A percentile compares a stretch with the other conserved stretches of the same genome.
Evolutionary conservation across 192 early-diverging fungal genomes (phyloP).

Genomic region (Mortierella claussenii): DNA sequence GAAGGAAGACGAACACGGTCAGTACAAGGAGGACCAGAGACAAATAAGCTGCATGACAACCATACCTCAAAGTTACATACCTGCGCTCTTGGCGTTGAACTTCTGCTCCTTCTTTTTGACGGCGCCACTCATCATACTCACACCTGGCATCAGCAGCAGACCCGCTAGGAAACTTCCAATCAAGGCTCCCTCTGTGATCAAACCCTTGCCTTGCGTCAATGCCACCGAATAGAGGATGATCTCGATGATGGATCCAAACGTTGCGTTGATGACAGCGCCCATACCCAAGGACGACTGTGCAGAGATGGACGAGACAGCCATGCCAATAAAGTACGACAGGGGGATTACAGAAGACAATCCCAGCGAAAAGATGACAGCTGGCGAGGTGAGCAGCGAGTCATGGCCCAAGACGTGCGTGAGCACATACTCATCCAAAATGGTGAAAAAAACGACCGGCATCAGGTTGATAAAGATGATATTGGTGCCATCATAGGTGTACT

Average conservation of each 20-base stretch:
- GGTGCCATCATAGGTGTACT: conserved; percentile 95
- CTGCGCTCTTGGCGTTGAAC: conserved; percentile 95
- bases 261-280: conserved; percentile 97
- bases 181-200: conserved; percentile 90
- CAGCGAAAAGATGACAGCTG: conserved; percentile 73
- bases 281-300: conserved; percentile 93
- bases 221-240: conserved; percentile 94
- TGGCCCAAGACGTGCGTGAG: conserved; percentile 56
- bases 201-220: conserved; percentile 85
- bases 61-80: conserved; percentile 49
- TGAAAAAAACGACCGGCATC: conserved; percentile 84
- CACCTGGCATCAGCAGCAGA: conserved; percentile 90
- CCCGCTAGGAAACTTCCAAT: conserved; percentile 93
- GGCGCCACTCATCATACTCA: conserved; percentile 94
- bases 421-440: conserved; percentile 83
- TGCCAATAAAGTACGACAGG: conserved; percentile 96
- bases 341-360: conserved; percentile 88
- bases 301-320: conserved; percentile 96
- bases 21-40: too few species aligned
- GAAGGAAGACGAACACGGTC: too few species aligned
- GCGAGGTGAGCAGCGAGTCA: conserved; percentile 65
- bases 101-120: conserved; percentile 91
- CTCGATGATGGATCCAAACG: conserved; percentile 97
- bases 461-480: conserved; percentile 98
- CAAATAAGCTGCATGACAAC: too few species aligned